Evolutionary conservation across 176 grass and related monocot genomes (phyloP).

Genomic region (Triticum timopheevii): DNA sequence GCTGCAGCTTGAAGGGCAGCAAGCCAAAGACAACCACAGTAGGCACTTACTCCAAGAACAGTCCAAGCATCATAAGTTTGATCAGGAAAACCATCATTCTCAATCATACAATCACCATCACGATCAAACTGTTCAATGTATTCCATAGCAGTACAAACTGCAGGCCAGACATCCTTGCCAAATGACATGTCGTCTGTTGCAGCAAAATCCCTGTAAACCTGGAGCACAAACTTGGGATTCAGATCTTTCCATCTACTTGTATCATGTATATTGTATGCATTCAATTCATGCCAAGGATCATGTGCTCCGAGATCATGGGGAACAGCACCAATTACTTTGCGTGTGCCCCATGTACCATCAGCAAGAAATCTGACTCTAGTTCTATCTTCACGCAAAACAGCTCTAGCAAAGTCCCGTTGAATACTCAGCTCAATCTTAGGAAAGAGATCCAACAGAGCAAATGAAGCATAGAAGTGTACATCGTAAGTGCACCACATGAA

Average conservation of each 20-base stretch:
- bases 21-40: slow-evolving; percentile 95
- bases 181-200: slow-evolving; percentile 73
- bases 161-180: slow-evolving; percentile 93
- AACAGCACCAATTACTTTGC: slow-evolving; percentile 93
- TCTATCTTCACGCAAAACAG: slow-evolving; percentile 85
- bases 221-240: slow-evolving; percentile 91
- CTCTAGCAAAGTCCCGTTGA: slow-evolving; percentile 88
- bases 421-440: slow-evolving; percentile 94
- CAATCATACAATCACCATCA: slow-evolving; percentile 80
- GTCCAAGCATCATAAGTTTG: slow-evolving; percentile 98
- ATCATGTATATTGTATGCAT: slow-evolving; percentile 98
- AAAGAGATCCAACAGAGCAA: slow-evolving; percentile 88
- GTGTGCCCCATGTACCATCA: slow-evolving; percentile 77
- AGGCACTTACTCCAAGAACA: slow-evolving; percentile 84
- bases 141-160: slow-evolving; percentile 84
- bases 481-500: slow-evolving; percentile 99
- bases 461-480: slow-evolving; percentile 97
- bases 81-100: slow-evolving; percentile 98
- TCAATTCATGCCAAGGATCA: slow-evolving; percentile 96
- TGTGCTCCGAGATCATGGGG: slow-evolving; percentile 96
- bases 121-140: slow-evolving; percentile 95
- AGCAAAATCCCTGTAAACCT: slow-evolving; percentile 94
- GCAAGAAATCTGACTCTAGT: slow-evolving; percentile 89
- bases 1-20: slow-evolving; percentile 88
- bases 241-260: slow-evolving; percentile 99